Base-by-base conservation (phyloP, 1,284 basidiomycete species). In the Puccinia horiana region DNA sequence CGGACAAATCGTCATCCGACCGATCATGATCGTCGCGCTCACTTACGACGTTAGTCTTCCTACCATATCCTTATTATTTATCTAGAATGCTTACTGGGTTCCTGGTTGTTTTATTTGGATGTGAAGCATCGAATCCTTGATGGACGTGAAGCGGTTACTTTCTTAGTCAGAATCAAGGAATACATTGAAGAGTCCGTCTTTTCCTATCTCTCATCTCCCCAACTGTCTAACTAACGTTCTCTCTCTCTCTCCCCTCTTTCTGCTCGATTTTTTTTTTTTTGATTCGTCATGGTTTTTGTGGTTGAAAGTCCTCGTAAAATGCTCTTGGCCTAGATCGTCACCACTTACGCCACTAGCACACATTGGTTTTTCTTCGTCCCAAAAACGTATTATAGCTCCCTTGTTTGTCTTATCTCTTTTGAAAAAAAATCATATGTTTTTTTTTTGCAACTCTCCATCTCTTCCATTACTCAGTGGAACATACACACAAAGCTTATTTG, bases 141-240 rank as follows among this genome's bases (percentile, higher is more conserved):
- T 86, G 96, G 96, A 69, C 90, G 96, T 85, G 96, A 99, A 88
- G 96, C 94, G 56, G 94, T 96, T 82, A 97, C 95, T 56, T 98
- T 99, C 94, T 92, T 99, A 84, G 94, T 94, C 94, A 86, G 86
- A 92, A 84, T 87, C 72, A 87, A 87, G 84, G 84, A 86, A 84
- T 86, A 86, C 84, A 83, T 86, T 42, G 86, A 86, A 84, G 86
- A 86, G 78, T 80, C 23, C 20, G 35, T 67, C 40, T n/a, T 67
- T 32, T 20, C 29, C 63, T 18, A 14, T 32, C 29, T 14, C 18
- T 37, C 35, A 20, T 14, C 2, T 32, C 12, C 20, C 8, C 8
- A 40, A 67, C 67, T 69, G 18, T 12, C 11, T 20, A 11, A 9
- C 26, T 37, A 8, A 16, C 61, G n/a, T n/a, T n/a, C 29, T 20